A percentile compares a stretch with the other conserved stretches of the same genome.
Evolutionary conservation across 2,329 filamentous ascomycete genomes (phyloP).

Genomic region (Colletotrichum sansevieriae): DNA sequence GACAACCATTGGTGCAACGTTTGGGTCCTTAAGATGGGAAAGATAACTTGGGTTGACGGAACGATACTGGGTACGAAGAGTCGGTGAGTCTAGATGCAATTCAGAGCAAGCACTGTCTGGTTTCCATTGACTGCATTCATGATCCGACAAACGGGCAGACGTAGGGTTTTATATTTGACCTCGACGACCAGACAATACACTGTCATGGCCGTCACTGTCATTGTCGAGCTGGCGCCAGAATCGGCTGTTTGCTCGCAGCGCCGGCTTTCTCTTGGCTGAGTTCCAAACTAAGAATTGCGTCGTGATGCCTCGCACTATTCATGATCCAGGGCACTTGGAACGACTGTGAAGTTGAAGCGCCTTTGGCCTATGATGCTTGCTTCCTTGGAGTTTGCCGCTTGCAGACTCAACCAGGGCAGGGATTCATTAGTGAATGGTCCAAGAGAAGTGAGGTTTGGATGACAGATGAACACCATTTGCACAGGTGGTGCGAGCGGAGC

Average conservation of each 20-base stretch:
- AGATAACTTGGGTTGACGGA: not conserved
- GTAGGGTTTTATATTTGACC: slow-evolving; percentile 20
- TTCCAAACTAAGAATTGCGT: not conserved
- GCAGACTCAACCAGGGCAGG: not conserved
- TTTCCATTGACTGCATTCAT: slow-evolving; percentile 8
- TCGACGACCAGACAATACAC: not conserved
- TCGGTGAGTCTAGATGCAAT: slow-evolving; percentile 20
- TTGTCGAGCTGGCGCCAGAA: not conserved
- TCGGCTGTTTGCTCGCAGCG: not conserved
- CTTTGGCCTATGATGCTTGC: slow-evolving; percentile 6
- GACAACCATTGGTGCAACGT: slow-evolving; percentile 7
- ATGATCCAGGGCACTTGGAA: not conserved
- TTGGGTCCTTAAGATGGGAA: not conserved
- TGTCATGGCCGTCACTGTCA: not conserved
- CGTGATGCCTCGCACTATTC: not conserved
- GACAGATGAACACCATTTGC: not conserved
- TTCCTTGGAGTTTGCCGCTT: slow-evolving; percentile 5
- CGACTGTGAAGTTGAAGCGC: not conserved
- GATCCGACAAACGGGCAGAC: slow-evolving; percentile 1
- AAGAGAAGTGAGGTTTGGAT: not conserved
- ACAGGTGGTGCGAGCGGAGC: slow-evolving; percentile 5
- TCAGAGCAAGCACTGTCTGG: slow-evolving; percentile 20
- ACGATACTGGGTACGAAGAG: slow-evolving; percentile 22
- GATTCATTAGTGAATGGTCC: not conserved
- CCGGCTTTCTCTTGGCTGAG: not conserved